Percentiles rank a stretch among this genome's conserved stretches.
These are phyloP conservation scores for Moesziomyces aphidis DNA, from an alignment of 1,284 basidiomycete species.

Conservation along the genomic window DNA sequence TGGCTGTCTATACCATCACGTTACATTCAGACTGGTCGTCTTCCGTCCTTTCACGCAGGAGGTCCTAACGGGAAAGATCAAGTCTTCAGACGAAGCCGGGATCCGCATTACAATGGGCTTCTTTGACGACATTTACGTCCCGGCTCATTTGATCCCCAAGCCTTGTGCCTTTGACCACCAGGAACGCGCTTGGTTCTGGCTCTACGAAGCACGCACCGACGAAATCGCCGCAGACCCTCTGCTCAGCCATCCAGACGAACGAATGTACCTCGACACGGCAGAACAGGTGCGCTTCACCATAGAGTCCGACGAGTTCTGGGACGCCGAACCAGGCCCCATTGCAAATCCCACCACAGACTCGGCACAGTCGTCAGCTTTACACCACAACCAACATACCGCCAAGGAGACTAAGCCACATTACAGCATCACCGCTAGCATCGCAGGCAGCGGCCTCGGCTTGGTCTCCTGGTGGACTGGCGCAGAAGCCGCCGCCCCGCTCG, in stretches of 20 bases:
- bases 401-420: slow-evolving; percentile 45
- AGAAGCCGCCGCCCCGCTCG: slow-evolving; percentile 58
- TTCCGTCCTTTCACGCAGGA: slow-evolving; percentile 93
- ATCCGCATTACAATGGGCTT: slow-evolving; percentile 84
- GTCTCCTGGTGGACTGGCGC: slow-evolving; percentile 72
- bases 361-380: slow-evolving; percentile 15
- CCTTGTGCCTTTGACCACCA: slow-evolving; percentile 76
- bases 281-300: slow-evolving; percentile 89
- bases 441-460: slow-evolving; percentile 85
- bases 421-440: slow-evolving; percentile 74
- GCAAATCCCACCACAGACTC: slow-evolving; percentile 15
- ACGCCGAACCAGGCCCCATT: slow-evolving; percentile 85
- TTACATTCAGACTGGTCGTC: slow-evolving; percentile 88
- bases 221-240: slow-evolving; percentile 51
- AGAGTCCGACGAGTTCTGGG: slow-evolving; percentile 87
- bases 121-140: slow-evolving; percentile 92
- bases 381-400: slow-evolving; percentile 32
- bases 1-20: slow-evolving; percentile 93
- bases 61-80: slow-evolving; percentile 87
- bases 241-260: slow-evolving; percentile 70
- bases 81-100: slow-evolving; percentile 75
- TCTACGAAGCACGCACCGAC: slow-evolving; percentile 66
- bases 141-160: slow-evolving; percentile 75
- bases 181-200: slow-evolving; percentile 69
- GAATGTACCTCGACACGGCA: slow-evolving; percentile 86